Percentiles rank a stretch among this genome's conserved stretches.
These are phyloP conservation scores for Rhodomyrtus tomentosa DNA, from an alignment of 345 rosid species.

Conservation along the genomic window DNA sequence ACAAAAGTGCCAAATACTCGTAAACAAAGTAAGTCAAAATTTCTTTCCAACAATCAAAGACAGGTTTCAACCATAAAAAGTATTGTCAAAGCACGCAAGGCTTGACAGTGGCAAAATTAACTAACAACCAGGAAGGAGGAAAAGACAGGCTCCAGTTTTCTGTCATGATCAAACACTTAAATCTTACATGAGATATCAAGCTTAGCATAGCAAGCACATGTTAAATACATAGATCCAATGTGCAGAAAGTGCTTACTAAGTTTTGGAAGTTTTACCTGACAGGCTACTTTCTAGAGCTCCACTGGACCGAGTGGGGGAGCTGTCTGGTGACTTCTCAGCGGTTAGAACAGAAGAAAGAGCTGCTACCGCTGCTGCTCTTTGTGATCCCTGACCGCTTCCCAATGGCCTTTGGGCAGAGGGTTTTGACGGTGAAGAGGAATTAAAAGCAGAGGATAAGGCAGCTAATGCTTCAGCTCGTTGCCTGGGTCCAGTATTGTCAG, in stretches of 20 bases:
- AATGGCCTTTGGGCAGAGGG: slow-evolving; percentile 32
- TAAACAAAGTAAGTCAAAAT: neutral
- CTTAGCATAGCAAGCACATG: neutral
- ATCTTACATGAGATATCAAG: neutral
- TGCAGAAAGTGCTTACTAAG: neutral
- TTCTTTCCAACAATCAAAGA: neutral
- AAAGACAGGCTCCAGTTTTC: neutral
- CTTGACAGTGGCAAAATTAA: neutral
- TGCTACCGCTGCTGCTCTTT: slow-evolving; percentile 94
- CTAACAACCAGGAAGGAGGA: neutral
- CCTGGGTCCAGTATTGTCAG: slow-evolving; percentile 53
- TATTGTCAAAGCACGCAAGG: neutral
- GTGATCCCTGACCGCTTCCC: slow-evolving; percentile 47
- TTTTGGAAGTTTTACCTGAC: slow-evolving; percentile 22
- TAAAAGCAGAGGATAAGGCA: slow-evolving; percentile 68
- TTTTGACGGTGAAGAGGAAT: slow-evolving; percentile 46
- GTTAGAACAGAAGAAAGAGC: slow-evolving; percentile 89
- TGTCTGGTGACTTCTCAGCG: slow-evolving; percentile 69
- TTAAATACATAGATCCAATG: neutral
- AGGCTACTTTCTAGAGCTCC: slow-evolving; percentile 28
- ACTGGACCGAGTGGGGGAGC: slow-evolving; percentile 40
- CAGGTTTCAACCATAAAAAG: neutral
- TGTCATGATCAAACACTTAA: neutral
- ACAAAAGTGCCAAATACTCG: neutral
- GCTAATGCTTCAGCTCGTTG: slow-evolving; percentile 91